A percentile compares a stretch with the other conserved stretches of the same genome.
phyloP scores from a whole-genome alignment of 768 basidiomycete species.

The Rickenella mellea region DNA sequence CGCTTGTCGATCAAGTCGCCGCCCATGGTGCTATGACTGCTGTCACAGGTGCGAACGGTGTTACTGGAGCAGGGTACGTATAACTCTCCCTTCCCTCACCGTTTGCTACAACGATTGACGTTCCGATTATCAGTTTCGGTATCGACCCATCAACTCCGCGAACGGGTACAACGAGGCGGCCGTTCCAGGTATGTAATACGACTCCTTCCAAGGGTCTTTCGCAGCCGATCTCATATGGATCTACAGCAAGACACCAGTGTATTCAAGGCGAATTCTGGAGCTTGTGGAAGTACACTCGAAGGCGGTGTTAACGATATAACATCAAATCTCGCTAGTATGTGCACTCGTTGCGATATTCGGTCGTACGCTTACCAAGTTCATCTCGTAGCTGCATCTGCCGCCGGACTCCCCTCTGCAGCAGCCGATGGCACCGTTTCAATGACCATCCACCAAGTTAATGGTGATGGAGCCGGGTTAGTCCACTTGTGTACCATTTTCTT shows the following conservation, averaged over 20 bases:
- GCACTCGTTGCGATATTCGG: too few relatives aligned
- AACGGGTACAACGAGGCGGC: conserved; percentile 3
- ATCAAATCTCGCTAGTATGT: conserved; percentile 4
- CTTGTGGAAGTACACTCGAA: conserved; percentile 5
- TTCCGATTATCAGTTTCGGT: too few relatives aligned
- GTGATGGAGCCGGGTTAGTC: conserved; percentile 7
- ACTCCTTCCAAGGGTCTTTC: too few relatives aligned
- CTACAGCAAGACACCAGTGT: conserved; percentile 8
- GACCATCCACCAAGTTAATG: conserved; percentile 9
- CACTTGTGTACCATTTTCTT: background rate
- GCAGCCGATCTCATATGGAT: too few relatives aligned
- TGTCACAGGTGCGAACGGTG: conserved; percentile 8
- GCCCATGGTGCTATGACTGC: conserved; percentile 7
- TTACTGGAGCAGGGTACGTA: conserved; percentile 4
- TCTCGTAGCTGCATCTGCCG: conserved; percentile 2
- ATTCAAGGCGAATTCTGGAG: conserved; percentile 2
- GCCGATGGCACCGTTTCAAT: conserved; percentile 5
- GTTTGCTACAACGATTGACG: too few relatives aligned
- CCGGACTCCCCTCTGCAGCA: conserved; percentile 5
- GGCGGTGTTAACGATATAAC: conserved; percentile 9
- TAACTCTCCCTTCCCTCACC: too few relatives aligned
- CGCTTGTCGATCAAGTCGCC: too few relatives aligned
- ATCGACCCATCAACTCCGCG: conserved; percentile 4
- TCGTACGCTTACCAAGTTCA: background rate
- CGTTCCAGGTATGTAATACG: too few relatives aligned